A percentile compares a stretch with the other conserved stretches of the same genome.
phyloP scores from a whole-genome alignment of 2,329 filamentous ascomycete genomes.

The Ambrosiella beaveri region DNA sequence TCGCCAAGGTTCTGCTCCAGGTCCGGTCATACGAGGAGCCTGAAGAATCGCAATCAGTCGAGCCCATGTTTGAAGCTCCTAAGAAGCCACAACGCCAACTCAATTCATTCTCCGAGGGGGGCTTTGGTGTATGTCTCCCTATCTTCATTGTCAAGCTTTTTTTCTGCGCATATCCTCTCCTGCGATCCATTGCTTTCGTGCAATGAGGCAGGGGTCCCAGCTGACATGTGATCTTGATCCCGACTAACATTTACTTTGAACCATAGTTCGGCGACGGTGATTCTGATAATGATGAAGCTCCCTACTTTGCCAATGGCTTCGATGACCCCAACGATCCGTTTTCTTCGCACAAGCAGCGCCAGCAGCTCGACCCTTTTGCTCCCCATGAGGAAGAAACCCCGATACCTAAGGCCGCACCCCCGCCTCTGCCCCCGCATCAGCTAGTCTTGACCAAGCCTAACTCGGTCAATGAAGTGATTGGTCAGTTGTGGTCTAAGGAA shows the following conservation, averaged over 20 bases:
- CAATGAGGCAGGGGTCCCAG: not conserved
- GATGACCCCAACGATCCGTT: conserved; percentile 33
- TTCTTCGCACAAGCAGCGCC: conserved; percentile 4
- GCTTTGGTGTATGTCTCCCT: conserved; percentile 11
- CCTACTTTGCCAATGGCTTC: conserved; percentile 60
- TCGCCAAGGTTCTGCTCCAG: conserved; percentile 86
- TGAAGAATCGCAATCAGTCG: conserved; percentile 9
- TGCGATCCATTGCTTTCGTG: not conserved
- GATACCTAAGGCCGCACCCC: conserved; percentile 16
- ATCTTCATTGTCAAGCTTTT: not conserved
- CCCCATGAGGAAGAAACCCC: conserved; percentile 8
- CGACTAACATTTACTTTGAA: not conserved
- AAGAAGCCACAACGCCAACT: conserved; percentile 10
- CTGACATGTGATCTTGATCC: not conserved
- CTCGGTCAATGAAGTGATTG: conserved; percentile 71
- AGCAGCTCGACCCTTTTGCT: conserved; percentile 12
- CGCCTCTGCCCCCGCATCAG: conserved; percentile 33
- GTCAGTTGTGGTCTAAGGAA: conserved; percentile 76
- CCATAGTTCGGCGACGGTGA: conserved; percentile 21
- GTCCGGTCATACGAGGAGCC: conserved; percentile 27
- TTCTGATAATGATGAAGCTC: conserved; percentile 59
- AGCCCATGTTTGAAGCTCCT: conserved; percentile 11
- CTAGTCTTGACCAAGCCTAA: conserved; percentile 57
- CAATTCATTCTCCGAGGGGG: conserved; percentile 4
- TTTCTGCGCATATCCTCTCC: not conserved